These are phyloP conservation scores for Talaromyces sp. DNA, from an alignment of 2,329 filamentous ascomycete genomes.

Conservation along the genomic window DNA sequence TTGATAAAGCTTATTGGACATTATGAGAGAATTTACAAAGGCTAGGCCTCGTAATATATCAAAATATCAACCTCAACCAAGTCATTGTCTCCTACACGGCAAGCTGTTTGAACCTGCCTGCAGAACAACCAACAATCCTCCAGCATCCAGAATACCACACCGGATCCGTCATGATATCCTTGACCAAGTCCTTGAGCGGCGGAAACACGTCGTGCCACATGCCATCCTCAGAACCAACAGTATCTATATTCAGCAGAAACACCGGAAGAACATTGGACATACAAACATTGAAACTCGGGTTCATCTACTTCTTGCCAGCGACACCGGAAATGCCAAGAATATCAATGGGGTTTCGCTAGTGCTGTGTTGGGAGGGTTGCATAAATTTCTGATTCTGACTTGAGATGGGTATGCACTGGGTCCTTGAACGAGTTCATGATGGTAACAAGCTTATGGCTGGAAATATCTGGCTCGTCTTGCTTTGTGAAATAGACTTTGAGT, in stretches of 20 bases:
- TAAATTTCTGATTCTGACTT: not conserved
- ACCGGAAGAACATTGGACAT: not conserved
- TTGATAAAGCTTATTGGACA: not conserved
- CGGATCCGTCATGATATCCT: not conserved
- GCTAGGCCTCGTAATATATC: too few relatives aligned
- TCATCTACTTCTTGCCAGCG: not conserved
- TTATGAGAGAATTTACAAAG: not conserved
- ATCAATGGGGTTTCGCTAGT: not conserved
- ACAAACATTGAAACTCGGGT: not conserved
- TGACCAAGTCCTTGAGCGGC: not conserved
- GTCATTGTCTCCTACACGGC: not conserved
- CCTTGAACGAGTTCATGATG: too few relatives aligned
- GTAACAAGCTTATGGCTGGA: too few relatives aligned
- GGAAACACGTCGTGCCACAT: slow-evolving; percentile 1
- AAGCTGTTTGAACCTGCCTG: not conserved
- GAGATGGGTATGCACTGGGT: too few relatives aligned
- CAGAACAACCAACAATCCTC: not conserved
- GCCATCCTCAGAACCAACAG: slow-evolving; percentile 1
- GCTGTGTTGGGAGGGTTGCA: not conserved
- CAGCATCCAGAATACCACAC: not conserved
- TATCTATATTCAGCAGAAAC: slow-evolving; percentile 3
- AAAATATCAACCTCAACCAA: not conserved
- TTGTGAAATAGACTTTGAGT: too few relatives aligned
- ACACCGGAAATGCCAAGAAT: not conserved
- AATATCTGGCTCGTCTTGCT: too few relatives aligned